Evolutionary conservation across 2,329 filamentous ascomycete species (phyloP), one percentile per base, ranked within the genome.

Genomic region (Fusarium sp.): DNA sequence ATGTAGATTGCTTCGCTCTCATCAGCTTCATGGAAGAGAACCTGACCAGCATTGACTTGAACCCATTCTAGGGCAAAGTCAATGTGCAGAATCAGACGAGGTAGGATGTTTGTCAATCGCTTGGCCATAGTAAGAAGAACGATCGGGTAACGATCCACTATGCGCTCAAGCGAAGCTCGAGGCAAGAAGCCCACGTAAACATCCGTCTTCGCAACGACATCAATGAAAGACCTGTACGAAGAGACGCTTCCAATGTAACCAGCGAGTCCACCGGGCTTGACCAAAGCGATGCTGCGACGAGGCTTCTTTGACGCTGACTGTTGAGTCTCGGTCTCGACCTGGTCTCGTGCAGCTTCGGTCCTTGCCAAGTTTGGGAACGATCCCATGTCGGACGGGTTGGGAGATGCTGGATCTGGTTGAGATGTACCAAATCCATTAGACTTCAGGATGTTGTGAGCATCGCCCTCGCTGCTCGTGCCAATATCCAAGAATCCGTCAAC

Each of bases 1-100:
- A 99, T 94, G 75, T 98, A 99, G 42, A 99, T 99, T 2, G 97
- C 95, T 79, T 99, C 96, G 75, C 96, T 99, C 71, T 98, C 96
- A 71, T 99, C 94, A 4, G 91, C 91, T 79, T 97, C 92, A 71
- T 97, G 93, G 78, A 97, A 97, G 37, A 99, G 92, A 12, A 98
- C 92, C 77, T 99, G 94, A 0, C 96, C 94, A 6, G 96, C 94
- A 79, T 94, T 94, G 66, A 99, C 94, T 77, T 99, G 97, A 5
- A 98, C 91, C 96, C 97, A 99, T 82, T 99, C 97, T 20, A 99
- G 85, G 6, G 96, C 96, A 81, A 99, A 99, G 79, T 99, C 96
- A 69, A 99, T 98, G 76, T 99, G 96, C 18, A 98, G 85, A 67
- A 99, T 94, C 56, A 99, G 83, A 16, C 93, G 90, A 1, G 97